Evolutionary conservation across 768 basidiomycete species (phyloP).

Genomic region (Nidula microcarpa): DNA sequence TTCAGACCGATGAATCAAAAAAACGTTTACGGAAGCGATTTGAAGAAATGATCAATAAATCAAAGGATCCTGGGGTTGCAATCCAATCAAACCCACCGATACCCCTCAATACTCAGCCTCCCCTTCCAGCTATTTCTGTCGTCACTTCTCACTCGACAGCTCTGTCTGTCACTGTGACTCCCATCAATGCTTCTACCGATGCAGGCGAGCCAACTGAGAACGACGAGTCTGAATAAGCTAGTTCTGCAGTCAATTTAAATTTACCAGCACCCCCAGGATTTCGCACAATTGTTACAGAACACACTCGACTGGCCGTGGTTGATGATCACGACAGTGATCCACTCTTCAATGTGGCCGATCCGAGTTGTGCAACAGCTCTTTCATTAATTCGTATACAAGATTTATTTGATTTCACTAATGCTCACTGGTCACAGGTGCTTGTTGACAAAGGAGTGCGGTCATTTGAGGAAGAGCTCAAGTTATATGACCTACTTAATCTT

Average conservation of each 20-base stretch:
- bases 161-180: too few species aligned
- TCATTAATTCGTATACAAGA: not conserved
- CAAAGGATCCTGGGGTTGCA: not conserved
- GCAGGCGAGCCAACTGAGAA: not conserved
- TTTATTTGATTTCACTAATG: not conserved
- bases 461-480: conserved; percentile 6
- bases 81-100: not conserved
- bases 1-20: not conserved
- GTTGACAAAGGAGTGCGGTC: not conserved
- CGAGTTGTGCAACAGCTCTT: too few species aligned
- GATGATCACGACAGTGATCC: not conserved
- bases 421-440: not conserved
- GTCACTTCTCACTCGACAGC: too few species aligned
- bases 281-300: not conserved
- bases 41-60: not conserved
- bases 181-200: too few species aligned
- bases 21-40: not conserved
- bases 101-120: not conserved
- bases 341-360: too few species aligned
- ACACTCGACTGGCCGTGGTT: not conserved
- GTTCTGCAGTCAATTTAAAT: not conserved
- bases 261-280: not conserved
- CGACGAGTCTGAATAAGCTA: not conserved
- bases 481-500: conserved; percentile 7
- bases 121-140: not conserved